Evolutionary conservation across 768 basidiomycete species (phyloP).

Genomic region (Suillus sp.): DNA sequence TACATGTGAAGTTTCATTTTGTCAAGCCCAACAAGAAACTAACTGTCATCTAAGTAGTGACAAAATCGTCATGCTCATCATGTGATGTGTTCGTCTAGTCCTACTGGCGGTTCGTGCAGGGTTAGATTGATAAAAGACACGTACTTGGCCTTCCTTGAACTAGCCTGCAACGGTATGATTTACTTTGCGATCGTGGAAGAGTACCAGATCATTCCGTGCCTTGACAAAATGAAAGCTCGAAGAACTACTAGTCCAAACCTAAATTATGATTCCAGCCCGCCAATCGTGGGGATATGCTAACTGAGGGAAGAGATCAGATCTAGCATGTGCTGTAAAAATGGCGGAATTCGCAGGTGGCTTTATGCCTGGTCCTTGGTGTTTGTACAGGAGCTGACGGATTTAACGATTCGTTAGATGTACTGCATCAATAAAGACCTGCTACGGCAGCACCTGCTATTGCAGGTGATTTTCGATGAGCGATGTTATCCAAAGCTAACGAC

Average conservation of each 20-base stretch:
- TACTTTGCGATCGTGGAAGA: conserved; percentile 87
- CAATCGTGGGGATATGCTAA: conserved; percentile 62
- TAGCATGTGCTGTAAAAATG: background rate
- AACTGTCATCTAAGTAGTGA: background rate
- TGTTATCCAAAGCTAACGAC: conserved; percentile 54
- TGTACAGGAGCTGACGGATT: conserved; percentile 53
- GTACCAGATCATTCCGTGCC: conserved; percentile 67
- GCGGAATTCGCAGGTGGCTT: conserved; percentile 44
- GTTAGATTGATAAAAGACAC: conserved; percentile 57
- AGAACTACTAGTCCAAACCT: background rate
- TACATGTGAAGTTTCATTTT: background rate
- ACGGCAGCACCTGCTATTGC: conserved; percentile 61
- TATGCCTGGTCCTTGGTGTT: conserved; percentile 59
- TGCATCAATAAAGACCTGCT: conserved; percentile 48
- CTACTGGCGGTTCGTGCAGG: conserved; percentile 47
- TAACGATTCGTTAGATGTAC: conserved; percentile 49
- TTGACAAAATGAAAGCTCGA: conserved; percentile 22
- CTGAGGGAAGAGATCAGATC: conserved; percentile 24
- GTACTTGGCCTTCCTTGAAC: conserved; percentile 48
- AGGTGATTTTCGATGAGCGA: conserved; percentile 56
- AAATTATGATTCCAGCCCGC: conserved; percentile 26
- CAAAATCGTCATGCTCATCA: conserved; percentile 38
- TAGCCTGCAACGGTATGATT: conserved; percentile 74
- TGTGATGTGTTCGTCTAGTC: conserved; percentile 50
- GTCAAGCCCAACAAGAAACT: background rate